Evolutionary conservation across 164 flowering plant species (phyloP), one percentile per base, ranked within the genome.

Genomic region (Stephania cephalantha): DNA sequence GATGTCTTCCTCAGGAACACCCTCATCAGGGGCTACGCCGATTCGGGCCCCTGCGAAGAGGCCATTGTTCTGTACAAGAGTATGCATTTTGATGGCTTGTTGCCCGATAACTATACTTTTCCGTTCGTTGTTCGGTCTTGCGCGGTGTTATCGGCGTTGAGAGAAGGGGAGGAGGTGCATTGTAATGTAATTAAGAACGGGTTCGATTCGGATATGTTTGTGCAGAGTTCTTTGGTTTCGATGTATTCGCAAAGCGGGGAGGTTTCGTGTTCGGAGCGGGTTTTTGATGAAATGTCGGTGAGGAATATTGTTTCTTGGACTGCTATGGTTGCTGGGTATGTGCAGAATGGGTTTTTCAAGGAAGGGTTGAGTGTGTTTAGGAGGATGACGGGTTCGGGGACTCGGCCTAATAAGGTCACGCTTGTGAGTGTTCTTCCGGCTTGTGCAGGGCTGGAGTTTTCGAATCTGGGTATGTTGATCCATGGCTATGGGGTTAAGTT

Each of bases 1-100:
- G 87, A 85, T 74, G 85, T 81, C 15, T 85, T 81, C 46, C 45
- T 75, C 0, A 81, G 82, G 82, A 85, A 83, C 72, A 74, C 84
- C 46, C 50, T 85, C 70, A 79, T 85, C 25, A 46, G 84, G 35
- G 84, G 84, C 7, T 85, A 83, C 48, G 79, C 85, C 0, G 74
- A 76, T 74, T 20, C 17, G 64, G 85, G 84, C 69, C 81, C 83
- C 35, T 83, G 84, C 58, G 15, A n/a, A 71, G 77, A 78, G 61
- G 84, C 84, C 45, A 13, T 83, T 15, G 1, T 68, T 46, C 75
- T 80, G 12, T 83, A 83, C 31, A 74, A 73, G 30, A 15, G 70
- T 9, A 83, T 85, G 87, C 85, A 81, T 75, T 53, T 13, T 9
- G 10, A 52, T 9, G 84, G 84, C 11, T 73, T 83, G 65, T 68